Base-by-base conservation (phyloP, 306 rosid genomes). In the Trifolium pratense region DNA sequence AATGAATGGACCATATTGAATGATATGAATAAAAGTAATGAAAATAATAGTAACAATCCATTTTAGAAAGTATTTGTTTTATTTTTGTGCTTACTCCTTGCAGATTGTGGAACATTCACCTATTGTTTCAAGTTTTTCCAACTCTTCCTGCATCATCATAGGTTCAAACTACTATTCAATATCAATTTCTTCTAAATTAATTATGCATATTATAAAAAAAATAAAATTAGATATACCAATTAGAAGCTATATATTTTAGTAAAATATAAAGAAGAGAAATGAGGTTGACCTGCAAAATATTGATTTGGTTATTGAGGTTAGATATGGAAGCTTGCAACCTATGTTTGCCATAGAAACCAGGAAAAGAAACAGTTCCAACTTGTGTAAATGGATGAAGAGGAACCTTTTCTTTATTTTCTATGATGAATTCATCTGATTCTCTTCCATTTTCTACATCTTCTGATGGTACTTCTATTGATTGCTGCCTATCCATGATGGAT, bases 261-360 rank as follows among this genome's bases (percentile, higher is more conserved):
- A 46, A 48, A 43, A 21, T 20, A 65, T 0, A 61, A 66, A 31
- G 3, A 25, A 20, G 49, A 52, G 69, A 77, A 2, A 17, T 40
- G 66, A 66, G 56, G 57, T 71, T 72, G 81, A 92, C 98, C 91
- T 90, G 71, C 31, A 89, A 66, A 18, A 71, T 65, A 73, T 43
- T 86, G 85, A 93, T 90, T 85, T 90, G 90, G 74, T 74, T 83
- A 40, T 85, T 81, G 74, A 93, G 96, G 42, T 85, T 80, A 68
- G 86, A 26, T 57, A 93, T 77, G 75, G 98, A 83, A 48, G 98
- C 98, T 70, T 84, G 69, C 81, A 90, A 79, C 81, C 90, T 86
- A 65, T 90, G 98, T 75, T 87, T 93, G 39, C 97, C 97, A 17
- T 87, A 66, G 79, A 89, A 86, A 64, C 77, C 79, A 66, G 89